Conservation (phyloP, 179 eudicot species). For the Monotropa hypopitys region DNA sequence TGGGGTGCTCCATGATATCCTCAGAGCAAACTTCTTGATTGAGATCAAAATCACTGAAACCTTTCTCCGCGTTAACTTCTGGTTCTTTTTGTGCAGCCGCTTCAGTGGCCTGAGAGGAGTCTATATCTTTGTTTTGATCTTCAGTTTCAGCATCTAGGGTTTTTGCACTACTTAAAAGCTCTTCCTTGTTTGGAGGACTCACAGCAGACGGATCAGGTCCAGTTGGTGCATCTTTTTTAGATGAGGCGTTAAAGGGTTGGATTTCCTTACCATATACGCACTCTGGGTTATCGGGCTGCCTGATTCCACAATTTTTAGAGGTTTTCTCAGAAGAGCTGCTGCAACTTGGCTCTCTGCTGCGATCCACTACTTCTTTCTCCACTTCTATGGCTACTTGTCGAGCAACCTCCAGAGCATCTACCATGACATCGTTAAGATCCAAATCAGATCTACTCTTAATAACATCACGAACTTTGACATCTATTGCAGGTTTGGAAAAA, state of each 20-base stretch:
- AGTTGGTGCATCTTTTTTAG: slow-evolving; percentile 17
- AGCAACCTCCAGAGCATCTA: slow-evolving; percentile 85
- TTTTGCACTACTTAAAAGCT: slow-evolving; percentile 16
- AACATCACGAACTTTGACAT: slow-evolving; percentile 16
- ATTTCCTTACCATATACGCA: slow-evolving; percentile 27
- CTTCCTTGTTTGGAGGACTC: slow-evolving; percentile 14
- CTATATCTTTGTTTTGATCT: slow-evolving; percentile 28
- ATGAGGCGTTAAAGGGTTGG: slow-evolving; percentile 16
- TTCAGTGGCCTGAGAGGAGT: slow-evolving; percentile 36
- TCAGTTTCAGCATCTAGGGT: slow-evolving; percentile 19
- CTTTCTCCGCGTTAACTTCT: slow-evolving; percentile 25
- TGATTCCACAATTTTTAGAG: slow-evolving; percentile 4
- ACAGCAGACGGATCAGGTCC: slow-evolving; percentile 20
- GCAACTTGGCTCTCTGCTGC: slow-evolving; percentile 42
- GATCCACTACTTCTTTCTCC: slow-evolving; percentile 32
- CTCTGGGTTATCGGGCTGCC: slow-evolving; percentile 27
- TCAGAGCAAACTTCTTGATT: slow-evolving; percentile 58
- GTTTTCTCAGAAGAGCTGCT: slow-evolving; percentile 41
- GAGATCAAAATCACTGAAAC: slow-evolving; percentile 47
- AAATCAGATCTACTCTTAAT: slow-evolving; percentile 32
- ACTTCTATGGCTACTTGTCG: slow-evolving; percentile 82
- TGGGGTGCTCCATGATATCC: slow-evolving; percentile 27
- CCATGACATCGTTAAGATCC: slow-evolving; percentile 52
- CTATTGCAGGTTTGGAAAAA: slow-evolving; percentile 20
- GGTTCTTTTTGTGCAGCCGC: slow-evolving; percentile 21